Conservation (phyloP, 1,139 yeast genomes). For the Geotrichum siamense region DNA sequence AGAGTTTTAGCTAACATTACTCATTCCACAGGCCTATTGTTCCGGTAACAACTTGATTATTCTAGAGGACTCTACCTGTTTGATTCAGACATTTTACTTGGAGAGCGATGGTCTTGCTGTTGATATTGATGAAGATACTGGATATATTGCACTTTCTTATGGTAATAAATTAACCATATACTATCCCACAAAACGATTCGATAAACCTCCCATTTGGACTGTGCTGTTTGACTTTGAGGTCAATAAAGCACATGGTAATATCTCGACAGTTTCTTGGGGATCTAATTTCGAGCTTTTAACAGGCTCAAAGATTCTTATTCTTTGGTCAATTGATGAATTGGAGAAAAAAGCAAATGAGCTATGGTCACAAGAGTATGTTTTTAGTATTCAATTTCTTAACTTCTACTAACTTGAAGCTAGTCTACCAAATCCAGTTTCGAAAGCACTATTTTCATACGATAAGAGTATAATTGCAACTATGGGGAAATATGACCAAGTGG, state of each 20-base stretch:
- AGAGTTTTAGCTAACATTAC: background rate
- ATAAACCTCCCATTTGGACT: constrained; percentile 30
- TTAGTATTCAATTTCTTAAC: background rate
- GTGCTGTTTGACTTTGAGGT: constrained; percentile 46
- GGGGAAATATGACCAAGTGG: constrained; percentile 49
- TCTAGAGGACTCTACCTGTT: constrained; percentile 42
- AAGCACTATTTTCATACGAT: constrained; percentile 53
- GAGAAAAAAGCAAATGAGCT: constrained; percentile 33
- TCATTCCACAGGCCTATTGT: constrained; percentile 48
- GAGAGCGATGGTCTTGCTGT: constrained; percentile 60
- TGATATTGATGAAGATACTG: constrained; percentile 52
- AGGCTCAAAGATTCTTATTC: constrained; percentile 50
- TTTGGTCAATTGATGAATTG: constrained; percentile 48
- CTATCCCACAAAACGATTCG: constrained; percentile 26
- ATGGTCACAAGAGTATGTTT: constrained; percentile 48
- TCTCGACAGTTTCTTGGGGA: constrained; percentile 66
- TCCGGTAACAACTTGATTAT: constrained; percentile 84
- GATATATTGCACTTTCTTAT: constrained; percentile 47
- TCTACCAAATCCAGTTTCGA: constrained; percentile 47
- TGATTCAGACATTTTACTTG: constrained; percentile 72
- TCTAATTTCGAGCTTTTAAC: constrained; percentile 50
- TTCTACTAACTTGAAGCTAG: too few species aligned
- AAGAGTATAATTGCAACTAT: constrained; percentile 60
- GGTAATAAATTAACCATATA: constrained; percentile 29
- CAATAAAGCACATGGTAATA: constrained; percentile 31